Conservation (phyloP, 805 yeast genomes). For the Tetrapisispora phaffii region DNA sequence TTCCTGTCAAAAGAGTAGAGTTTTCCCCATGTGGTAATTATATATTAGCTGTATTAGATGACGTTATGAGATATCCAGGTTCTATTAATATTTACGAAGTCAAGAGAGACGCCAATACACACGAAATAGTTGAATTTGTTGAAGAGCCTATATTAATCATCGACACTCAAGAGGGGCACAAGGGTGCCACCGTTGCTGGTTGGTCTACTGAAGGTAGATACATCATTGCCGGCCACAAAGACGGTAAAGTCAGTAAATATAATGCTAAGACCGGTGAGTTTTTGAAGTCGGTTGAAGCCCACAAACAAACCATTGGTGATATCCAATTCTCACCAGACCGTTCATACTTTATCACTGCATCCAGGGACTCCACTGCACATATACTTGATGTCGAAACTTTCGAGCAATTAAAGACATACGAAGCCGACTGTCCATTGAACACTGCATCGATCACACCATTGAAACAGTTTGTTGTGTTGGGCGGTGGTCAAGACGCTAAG, state of each 20-base stretch:
- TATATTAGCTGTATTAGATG: slow-evolving; percentile 73
- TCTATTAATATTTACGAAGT: slow-evolving; percentile 60
- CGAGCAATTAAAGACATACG: slow-evolving; percentile 59
- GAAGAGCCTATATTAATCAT: slow-evolving; percentile 52
- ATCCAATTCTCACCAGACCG: slow-evolving; percentile 80
- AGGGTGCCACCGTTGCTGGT: slow-evolving; percentile 71
- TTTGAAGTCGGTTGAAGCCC: slow-evolving; percentile 49
- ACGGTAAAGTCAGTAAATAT: slow-evolving; percentile 76
- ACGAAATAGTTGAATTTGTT: slow-evolving; percentile 29
- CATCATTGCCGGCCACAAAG: slow-evolving; percentile 79
- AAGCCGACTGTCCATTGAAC: slow-evolving; percentile 89
- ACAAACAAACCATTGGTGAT: slow-evolving; percentile 75
- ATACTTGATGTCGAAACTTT: slow-evolving; percentile 71
- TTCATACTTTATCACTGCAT: slow-evolving; percentile 84
- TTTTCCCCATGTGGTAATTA: slow-evolving; percentile 64
- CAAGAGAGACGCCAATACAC: slow-evolving; percentile 33
- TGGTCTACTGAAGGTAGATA: slow-evolving; percentile 71
- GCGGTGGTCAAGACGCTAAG: slow-evolving; percentile 99
- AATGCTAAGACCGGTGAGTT: slow-evolving; percentile 56
- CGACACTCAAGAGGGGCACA: slow-evolving; percentile 47
- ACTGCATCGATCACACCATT: slow-evolving; percentile 89
- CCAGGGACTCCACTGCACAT: slow-evolving; percentile 81
- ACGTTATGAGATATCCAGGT: slow-evolving; percentile 85
- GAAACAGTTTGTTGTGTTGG: slow-evolving; percentile 84
- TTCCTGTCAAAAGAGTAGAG: slow-evolving; percentile 88